Evolutionary conservation across 176 grass and related monocot genomes (phyloP), one percentile per base, ranked within the genome.

Genomic region (Aegilops speltoides): DNA sequence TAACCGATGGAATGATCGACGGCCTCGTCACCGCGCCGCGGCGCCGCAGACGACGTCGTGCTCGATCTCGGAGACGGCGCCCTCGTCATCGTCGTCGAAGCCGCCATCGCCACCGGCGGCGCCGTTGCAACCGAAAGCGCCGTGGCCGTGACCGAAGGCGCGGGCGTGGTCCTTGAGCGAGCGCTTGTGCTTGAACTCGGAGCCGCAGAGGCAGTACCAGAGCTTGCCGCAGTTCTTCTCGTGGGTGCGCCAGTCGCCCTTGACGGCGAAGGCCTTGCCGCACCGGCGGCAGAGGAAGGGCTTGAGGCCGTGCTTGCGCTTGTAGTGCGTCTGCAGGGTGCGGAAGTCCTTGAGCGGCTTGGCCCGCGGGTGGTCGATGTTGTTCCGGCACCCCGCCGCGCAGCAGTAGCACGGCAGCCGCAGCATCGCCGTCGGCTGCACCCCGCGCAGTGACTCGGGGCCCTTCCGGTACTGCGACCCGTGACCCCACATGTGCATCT

Each of bases 401-500:
- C 96, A 98, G 93, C 96, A 98, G 82, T 98, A 98, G 66, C 96
- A 98, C 26, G 96, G 96, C 34, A 98, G 90, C 24, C 96, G 86
- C 34, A 98, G 88, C 96, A 98, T 98, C 86, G 96, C 96, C 45
- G 96, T 98, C 76, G 96, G 96, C 80, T 98, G 96, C 75, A 98
- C 90, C 40, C 96, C 96, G 29, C 96, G 91, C n/a, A 98, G 84
- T 4, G 96, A 98, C 86, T 98, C 96, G 0, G 96, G 96, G 0
- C 96, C 96, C 81, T 92, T 96, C 83, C 96, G 84, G 82, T 98
- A 98, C 83, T 98, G 96, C 17, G 96, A 98, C 64, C 96, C 96
- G 68, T 98, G 96, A 12, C 96, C 96, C 96, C 96, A 98, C 96
- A 98, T 98, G 33, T 98, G 96, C 94, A 98, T 98, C 96, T 98